These are phyloP conservation scores for Metschnikowia dekortorum DNA, from an alignment of 805 yeast genomes.

Conservation along the genomic window DNA sequence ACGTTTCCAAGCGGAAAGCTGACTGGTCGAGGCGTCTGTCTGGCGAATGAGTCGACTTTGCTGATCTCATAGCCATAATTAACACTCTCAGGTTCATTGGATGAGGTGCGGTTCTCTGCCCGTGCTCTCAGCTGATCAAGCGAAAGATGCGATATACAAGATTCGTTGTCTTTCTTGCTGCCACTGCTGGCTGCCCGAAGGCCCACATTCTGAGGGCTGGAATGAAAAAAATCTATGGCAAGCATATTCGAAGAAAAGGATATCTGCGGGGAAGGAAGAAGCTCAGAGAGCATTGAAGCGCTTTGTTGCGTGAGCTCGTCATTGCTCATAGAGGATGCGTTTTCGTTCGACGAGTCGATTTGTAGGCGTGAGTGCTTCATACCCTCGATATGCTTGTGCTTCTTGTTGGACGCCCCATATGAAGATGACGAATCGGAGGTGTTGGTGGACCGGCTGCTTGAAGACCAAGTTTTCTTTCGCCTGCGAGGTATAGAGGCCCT, in stretches of 20 bases:
- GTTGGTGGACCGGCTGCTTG: not conserved
- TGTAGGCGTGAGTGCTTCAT: not conserved
- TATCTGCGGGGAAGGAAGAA: slow-evolving; percentile 39
- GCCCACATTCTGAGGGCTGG: not conserved
- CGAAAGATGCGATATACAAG: not conserved
- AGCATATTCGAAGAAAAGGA: slow-evolving; percentile 4
- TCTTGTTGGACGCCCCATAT: not conserved
- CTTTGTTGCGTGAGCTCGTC: slow-evolving; percentile 29
- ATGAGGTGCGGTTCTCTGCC: not conserved
- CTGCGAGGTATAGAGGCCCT: not conserved
- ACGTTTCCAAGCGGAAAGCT: slow-evolving; percentile 12
- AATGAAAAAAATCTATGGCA: not conserved
- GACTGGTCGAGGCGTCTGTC: slow-evolving; percentile 8
- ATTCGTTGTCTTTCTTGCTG: not conserved
- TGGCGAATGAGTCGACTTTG: slow-evolving; percentile 17
- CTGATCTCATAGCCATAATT: slow-evolving; percentile 20
- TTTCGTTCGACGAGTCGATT: not conserved
- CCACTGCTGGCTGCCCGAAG: not conserved
- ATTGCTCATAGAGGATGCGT: slow-evolving; percentile 20
- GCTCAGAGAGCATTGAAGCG: slow-evolving; percentile 28
- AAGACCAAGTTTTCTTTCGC: not conserved
- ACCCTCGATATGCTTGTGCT: not conserved
- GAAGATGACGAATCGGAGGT: not conserved
- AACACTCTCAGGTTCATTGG: not conserved
- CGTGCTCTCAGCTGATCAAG: not conserved